These are phyloP conservation scores for Prunella vulgaris DNA, from an alignment of 257 asterid genomes.

Conservation along the genomic window DNA sequence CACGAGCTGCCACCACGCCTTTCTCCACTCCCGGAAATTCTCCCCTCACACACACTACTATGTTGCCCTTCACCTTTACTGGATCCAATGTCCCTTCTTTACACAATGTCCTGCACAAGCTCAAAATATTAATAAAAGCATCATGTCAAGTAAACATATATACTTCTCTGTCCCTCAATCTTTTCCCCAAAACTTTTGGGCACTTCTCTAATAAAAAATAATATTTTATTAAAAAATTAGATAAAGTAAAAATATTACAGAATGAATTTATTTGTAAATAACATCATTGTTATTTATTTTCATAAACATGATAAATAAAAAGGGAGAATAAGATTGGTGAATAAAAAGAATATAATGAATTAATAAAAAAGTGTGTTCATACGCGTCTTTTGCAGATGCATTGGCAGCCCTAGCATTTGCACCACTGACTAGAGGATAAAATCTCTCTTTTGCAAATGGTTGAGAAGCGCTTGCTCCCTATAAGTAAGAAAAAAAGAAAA, in stretches of 20 bases:
- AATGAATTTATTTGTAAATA: too few species aligned
- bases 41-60: constrained; percentile 58
- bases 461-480: constrained; percentile 42
- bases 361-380: neutral
- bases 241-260: too few species aligned
- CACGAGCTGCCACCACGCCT: constrained; percentile 34
- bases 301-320: too few species aligned
- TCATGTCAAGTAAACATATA: neutral
- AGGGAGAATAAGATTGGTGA: too few species aligned
- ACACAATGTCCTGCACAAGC: constrained; percentile 43
- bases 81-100: constrained; percentile 34
- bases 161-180: too few species aligned
- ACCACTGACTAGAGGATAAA: constrained; percentile 37
- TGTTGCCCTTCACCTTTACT: constrained; percentile 44
- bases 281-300: too few species aligned
- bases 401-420: constrained; percentile 30
- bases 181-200: too few species aligned
- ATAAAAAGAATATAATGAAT: too few species aligned
- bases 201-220: too few species aligned
- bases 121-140: neutral
- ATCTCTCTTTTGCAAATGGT: constrained; percentile 20
- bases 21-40: constrained; percentile 26
- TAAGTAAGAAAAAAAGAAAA: too few species aligned
- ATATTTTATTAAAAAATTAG: too few species aligned
- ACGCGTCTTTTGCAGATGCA: constrained; percentile 37